Percentiles rank a stretch among this genome's conserved stretches.
phyloP scores from a whole-genome alignment of 768 basidiomycete genomes.

The Lactarius hengduanensis region DNA sequence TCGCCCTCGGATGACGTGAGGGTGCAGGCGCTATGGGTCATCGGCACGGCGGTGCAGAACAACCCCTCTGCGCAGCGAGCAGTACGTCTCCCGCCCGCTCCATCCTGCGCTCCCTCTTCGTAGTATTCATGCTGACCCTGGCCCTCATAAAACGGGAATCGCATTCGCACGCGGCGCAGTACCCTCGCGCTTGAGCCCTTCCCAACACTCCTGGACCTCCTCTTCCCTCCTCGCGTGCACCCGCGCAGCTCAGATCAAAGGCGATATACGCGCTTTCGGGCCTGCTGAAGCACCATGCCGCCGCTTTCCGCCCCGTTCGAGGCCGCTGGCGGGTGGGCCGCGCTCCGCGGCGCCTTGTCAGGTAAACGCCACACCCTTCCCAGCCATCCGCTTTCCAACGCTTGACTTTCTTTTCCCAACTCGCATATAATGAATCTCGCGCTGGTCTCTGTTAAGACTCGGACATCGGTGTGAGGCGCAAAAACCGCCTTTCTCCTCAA shows the following conservation, averaged over 20 bases:
- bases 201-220: conserved; percentile 53
- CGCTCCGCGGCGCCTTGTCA: conserved; percentile 56
- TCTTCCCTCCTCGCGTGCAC: conserved; percentile 53
- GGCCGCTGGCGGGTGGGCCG: conserved; percentile 60
- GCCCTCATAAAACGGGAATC: too few relatives aligned
- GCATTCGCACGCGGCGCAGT: conserved; percentile 48
- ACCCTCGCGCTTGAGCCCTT: conserved; percentile 65
- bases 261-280: conserved; percentile 81
- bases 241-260: conserved; percentile 61
- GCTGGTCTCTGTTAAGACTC: conserved; percentile 51
- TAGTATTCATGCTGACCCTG: too few relatives aligned
- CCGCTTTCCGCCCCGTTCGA: conserved; percentile 59
- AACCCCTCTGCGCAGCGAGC: conserved; percentile 81
- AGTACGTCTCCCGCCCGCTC: conserved; percentile 53
- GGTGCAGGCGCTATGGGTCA: conserved; percentile 75
- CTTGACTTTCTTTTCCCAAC: too few relatives aligned
- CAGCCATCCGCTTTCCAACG: neutral
- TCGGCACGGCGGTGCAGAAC: conserved; percentile 88
- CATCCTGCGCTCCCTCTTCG: neutral
- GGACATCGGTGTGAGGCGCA: conserved; percentile 72
- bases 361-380: conserved; percentile 39
- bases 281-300: conserved; percentile 70
- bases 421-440: too few relatives aligned
- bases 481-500: conserved; percentile 73
- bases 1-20: conserved; percentile 61